Base-by-base conservation (phyloP, 1,284 basidiomycete genomes). In the Puccinia hordei region DNA sequence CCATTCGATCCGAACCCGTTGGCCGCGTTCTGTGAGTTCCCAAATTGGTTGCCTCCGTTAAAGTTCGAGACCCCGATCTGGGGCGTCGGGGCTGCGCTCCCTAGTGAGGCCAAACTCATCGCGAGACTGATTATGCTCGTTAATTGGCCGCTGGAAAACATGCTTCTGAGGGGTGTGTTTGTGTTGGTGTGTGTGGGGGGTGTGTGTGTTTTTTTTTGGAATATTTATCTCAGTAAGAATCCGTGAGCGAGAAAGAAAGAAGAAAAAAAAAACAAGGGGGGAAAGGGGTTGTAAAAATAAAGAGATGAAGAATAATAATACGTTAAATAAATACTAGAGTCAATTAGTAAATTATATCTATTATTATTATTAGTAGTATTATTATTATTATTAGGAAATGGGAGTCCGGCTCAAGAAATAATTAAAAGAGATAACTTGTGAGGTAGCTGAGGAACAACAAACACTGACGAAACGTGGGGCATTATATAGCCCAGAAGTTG, bases 341-440 rank as follows among this genome's bases (percentile, higher is more conserved):
- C n/a, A n/a, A n/a, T n/a, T n/a, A n/a, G n/a, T n/a, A n/a, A n/a
- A n/a, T n/a, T n/a, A n/a, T n/a, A n/a, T n/a, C n/a, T n/a, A n/a
- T n/a, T n/a, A n/a, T n/a, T n/a, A n/a, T n/a, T n/a, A n/a, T n/a
- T n/a, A n/a, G n/a, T n/a, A n/a, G n/a, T n/a, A n/a, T n/a, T n/a
- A n/a, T n/a, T n/a, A n/a, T n/a, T n/a, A n/a, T n/a, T n/a, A n/a
- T n/a, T n/a, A n/a, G n/a, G 5, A 61, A 61, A 24, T 27, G n/a
- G 65, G 65, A 66, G 65, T 17, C 35, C 65, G 65, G 65, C 65
- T 66, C 65, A 44, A 66, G 65, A 44, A 66, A 44, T 1, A n/a
- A n/a, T n/a, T 30, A 35, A 22, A 66, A 66, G 30, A 17, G 30
- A 4, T 3, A 33, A 30, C 24, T 61, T 51, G 57, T 61, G 15